Base-by-base conservation (phyloP, 2,329 filamentous ascomycete genomes). In the Aureobasidium namibiae region DNA sequence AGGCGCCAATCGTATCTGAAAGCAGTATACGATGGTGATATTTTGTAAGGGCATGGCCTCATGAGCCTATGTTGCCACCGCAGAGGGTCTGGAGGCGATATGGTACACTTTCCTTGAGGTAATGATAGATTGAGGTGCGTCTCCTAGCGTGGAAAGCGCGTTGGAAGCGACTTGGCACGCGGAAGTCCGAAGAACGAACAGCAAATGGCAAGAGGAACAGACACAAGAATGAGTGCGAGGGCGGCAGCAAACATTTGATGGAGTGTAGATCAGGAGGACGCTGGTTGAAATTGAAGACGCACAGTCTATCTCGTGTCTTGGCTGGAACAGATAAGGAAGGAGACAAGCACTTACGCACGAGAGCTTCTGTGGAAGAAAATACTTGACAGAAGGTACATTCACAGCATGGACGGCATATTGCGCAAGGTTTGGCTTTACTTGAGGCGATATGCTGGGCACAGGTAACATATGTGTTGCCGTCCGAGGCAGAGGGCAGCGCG, bases 341-440 rank as follows among this genome's bases (percentile, higher is more conserved):
- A 56, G 52, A 56, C 52, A 56, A 56, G 52, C 52, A 56, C 39
- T 56, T 56, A 56, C 39, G 52, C 31, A 56, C 52, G 52, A 54
- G 18, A 26, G 52, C 26, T 56, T 44, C 18, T 56, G 29, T 26
- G 9, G 21, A 11, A 36, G 16, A 56, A 34, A 39, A 45, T 14
- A 16, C 33, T 56, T 36, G 50, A 54, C 36, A 41, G 26, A 26
- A 45, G 24, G 8, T 34, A n/a, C 21, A 56, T 18, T 29, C 36
- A 29, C 39, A 45, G 36, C 24, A 41, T 54, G 50, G 13, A 33
- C 36, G 26, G 24, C 8, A 42, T 42, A n/a, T 16, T 31, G 13
- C 21, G 31, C 29, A 36, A 29, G 16, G 48, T 29, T 39, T 52
- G 33, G 21, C 4, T 52, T 52, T 39, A 52, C 48, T 33, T 39